phyloP scores from a whole-genome alignment of 345 rosid species.

The Cardamine chenopodiifolia region DNA sequence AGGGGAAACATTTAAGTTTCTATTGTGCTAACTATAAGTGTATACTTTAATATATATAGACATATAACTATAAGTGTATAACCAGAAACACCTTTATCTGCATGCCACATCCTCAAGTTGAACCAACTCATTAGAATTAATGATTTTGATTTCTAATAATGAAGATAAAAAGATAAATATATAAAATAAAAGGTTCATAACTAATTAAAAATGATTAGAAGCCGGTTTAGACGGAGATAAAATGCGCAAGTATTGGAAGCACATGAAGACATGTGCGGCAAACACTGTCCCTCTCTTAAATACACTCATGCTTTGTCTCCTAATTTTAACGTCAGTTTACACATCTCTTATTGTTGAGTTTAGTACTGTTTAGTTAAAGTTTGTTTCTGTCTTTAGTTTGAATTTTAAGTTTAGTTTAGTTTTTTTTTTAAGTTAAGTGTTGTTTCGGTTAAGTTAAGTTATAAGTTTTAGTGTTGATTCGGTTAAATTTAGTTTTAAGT shows the following conservation, averaged over 20 bases:
- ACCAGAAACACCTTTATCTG: too few species aligned
- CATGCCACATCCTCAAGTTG: neutral
- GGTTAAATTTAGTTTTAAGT: too few species aligned
- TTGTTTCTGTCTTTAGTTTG: too few species aligned
- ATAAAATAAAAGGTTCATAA: neutral
- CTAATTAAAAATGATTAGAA: constrained; percentile 15
- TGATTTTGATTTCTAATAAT: constrained; percentile 19
- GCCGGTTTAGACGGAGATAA: constrained; percentile 25
- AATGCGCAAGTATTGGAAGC: constrained; percentile 32
- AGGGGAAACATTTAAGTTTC: too few species aligned
- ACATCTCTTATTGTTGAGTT: constrained; percentile 12
- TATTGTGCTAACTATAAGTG: too few species aligned
- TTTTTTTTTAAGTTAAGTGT: too few species aligned
- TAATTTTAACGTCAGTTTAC: neutral
- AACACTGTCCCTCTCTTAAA: constrained; percentile 38
- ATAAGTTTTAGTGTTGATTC: too few species aligned
- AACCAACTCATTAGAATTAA: constrained; percentile 23
- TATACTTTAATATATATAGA: too few species aligned
- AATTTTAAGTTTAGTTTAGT: too few species aligned
- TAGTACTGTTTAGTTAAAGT: too few species aligned
- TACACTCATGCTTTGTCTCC: constrained; percentile 21
- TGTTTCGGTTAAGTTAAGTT: too few species aligned
- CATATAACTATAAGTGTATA: too few species aligned
- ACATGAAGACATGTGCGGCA: constrained; percentile 40
- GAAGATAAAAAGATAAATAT: neutral